Base-by-base conservation (phyloP, 768 basidiomycete species). In the Hysterangium stoloniferum region DNA sequence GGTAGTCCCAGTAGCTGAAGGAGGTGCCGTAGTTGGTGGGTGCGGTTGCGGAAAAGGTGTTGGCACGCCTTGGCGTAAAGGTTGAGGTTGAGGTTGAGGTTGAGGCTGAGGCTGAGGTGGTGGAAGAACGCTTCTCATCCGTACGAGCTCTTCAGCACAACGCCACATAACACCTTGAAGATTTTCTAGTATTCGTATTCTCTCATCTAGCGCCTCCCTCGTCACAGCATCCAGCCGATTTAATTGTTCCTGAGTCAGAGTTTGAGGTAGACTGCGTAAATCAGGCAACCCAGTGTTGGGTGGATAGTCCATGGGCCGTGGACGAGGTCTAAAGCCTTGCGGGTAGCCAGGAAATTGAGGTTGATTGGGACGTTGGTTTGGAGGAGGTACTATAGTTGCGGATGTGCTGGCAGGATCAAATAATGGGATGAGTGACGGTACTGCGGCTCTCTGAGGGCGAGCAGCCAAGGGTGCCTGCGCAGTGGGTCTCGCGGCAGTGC, bases 151-250 rank as follows among this genome's bases (percentile, higher is more conserved):
- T 56, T 86, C 83, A 48, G 89, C 75, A 58, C 89, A 83, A 17
- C 75, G 73, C 61, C 78, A 79, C n/a, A 92, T 71, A 3, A 81
- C 76, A 32, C 71, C 71, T 33, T 90, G 87, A 33, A 94, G 84
- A 15, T 80, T 76, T 65, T 91, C 83, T 32, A 97, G 67, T 33
- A 90, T 75, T 36, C 80, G 73, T 54, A 97, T 65, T 48, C 90
- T 77, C 58, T 92, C 89, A 56, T 93, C 88, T 43, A 96, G 85
- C 5, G 85, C 84, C 56, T 87, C 85, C 48, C 86, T 71, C 24
- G 87, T 89, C 33, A 83, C 61, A 24, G 59, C 67, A 55, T 91
- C 86, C 65, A 91, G 67, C 17, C 72, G 65, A 15, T 73, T 68
- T 11, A 92, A 69, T 58, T 90, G 85, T 34, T 77, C 76, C 13